A percentile compares a stretch with the other conserved stretches of the same genome.
phyloP scores from a whole-genome alignment of 768 basidiomycete species.

The Termitomyces sp. region DNA sequence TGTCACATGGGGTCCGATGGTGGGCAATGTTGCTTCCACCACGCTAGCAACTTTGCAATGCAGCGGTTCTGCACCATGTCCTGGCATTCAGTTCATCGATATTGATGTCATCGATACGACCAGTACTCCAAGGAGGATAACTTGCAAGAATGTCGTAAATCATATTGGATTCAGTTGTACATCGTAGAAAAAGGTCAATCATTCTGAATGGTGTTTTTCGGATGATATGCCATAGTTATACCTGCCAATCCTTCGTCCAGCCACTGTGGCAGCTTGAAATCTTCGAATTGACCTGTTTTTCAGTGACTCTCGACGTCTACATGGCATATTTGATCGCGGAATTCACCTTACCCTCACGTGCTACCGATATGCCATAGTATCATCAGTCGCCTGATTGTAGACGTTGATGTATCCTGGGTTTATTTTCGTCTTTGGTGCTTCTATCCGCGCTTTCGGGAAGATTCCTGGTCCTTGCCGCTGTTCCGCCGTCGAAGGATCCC shows the following conservation, averaged over 20 bases:
- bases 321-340: neutral
- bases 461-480: neutral
- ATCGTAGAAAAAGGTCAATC: neutral
- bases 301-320: neutral
- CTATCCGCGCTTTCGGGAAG: neutral
- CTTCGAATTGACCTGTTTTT: neutral
- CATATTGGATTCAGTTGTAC: constrained; percentile 24
- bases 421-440: neutral
- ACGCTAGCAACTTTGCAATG: constrained; percentile 25
- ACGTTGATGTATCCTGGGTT: neutral
- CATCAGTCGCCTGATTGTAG: neutral
- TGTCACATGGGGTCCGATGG: constrained; percentile 25
- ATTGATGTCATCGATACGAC: constrained; percentile 16
- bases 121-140: constrained; percentile 11
- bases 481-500: neutral
- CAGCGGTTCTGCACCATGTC: constrained; percentile 27
- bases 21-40: constrained; percentile 17
- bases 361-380: neutral
- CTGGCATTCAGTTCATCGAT: constrained; percentile 18
- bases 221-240: neutral
- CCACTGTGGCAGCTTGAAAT: neutral
- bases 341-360: neutral
- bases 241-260: neutral
- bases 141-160: constrained; percentile 17
- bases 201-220: neutral